phyloP scores from a whole-genome alignment of 345 rosid species.

The Sonneratia caseolaris region DNA sequence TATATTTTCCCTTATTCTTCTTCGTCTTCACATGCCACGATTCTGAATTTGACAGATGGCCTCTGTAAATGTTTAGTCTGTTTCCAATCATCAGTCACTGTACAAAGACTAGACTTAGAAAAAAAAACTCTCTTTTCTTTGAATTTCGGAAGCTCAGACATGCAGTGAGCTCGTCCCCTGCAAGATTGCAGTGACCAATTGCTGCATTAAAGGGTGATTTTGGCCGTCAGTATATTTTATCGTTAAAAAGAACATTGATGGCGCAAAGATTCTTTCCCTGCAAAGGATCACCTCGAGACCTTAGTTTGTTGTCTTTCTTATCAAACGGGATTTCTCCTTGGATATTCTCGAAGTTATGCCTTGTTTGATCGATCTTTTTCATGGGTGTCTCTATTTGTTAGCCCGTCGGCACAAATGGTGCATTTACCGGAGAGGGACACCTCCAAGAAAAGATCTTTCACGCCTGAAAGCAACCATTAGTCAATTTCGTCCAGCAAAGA shows the following conservation, averaged over 20 bases:
- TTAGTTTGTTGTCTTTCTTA: not conserved
- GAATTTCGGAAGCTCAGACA: not conserved
- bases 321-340: not conserved
- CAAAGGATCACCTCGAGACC: not conserved
- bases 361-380: not conserved
- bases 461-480: not conserved
- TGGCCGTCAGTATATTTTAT: not conserved
- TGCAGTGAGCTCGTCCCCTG: not conserved
- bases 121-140: not conserved
- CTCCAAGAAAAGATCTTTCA: not conserved
- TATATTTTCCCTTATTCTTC: not conserved
- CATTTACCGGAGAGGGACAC: not conserved
- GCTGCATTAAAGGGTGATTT: not conserved
- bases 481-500: not conserved
- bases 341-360: not conserved
- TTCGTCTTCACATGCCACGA: not conserved
- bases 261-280: not conserved
- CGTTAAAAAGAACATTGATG: not conserved
- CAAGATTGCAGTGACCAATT: not conserved
- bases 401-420: not conserved
- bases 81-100: not conserved
- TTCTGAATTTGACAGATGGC: not conserved
- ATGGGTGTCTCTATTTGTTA: not conserved
- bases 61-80: not conserved
- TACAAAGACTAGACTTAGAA: not conserved